Evolutionary conservation across 768 basidiomycete species (phyloP).

Genomic region (Flagelloscypha sp.): DNA sequence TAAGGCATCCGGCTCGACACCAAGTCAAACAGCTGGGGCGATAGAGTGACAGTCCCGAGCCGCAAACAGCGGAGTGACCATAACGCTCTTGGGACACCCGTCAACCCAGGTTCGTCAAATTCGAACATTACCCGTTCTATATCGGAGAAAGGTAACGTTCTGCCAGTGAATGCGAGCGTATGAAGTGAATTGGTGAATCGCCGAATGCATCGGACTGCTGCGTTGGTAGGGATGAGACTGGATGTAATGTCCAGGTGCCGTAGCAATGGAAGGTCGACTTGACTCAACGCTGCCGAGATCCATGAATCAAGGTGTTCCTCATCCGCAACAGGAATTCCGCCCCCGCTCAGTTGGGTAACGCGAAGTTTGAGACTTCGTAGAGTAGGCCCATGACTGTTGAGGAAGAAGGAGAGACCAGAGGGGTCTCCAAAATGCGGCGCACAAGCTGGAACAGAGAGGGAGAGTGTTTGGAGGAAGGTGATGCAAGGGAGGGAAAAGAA

Average conservation of each 20-base stretch:
- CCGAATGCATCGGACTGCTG: slow-evolving; percentile 24
- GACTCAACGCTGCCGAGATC: slow-evolving; percentile 22
- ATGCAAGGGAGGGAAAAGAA: slow-evolving; percentile 26
- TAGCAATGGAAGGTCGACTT: slow-evolving; percentile 20
- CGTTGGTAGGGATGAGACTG: slow-evolving; percentile 26
- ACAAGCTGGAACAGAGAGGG: slow-evolving; percentile 33
- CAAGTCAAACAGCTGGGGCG: slow-evolving; percentile 34
- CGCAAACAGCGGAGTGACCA: too few species aligned
- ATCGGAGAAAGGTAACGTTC: slow-evolving; percentile 27
- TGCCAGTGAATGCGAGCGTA: slow-evolving; percentile 31
- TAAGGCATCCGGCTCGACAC: slow-evolving; percentile 28
- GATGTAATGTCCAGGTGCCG: slow-evolving; percentile 28
- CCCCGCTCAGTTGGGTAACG: slow-evolving; percentile 33
- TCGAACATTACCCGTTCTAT: slow-evolving; percentile 23
- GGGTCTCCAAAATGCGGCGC: slow-evolving; percentile 35
- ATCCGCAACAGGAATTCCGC: slow-evolving; percentile 20
- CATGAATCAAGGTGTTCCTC: slow-evolving; percentile 28
- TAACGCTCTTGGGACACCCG: slow-evolving; percentile 19
- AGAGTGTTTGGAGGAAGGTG: slow-evolving; percentile 26
- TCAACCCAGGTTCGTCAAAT: slow-evolving; percentile 12
- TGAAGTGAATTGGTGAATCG: slow-evolving; percentile 27
- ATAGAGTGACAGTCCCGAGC: slow-evolving; percentile 31
- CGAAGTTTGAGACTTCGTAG: slow-evolving; percentile 32
- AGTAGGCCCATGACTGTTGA: slow-evolving; percentile 25
- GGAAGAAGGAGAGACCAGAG: slow-evolving; percentile 25